Base-by-base conservation (phyloP, 345 rosid species). In the Erysimum cheiranthoides region DNA sequence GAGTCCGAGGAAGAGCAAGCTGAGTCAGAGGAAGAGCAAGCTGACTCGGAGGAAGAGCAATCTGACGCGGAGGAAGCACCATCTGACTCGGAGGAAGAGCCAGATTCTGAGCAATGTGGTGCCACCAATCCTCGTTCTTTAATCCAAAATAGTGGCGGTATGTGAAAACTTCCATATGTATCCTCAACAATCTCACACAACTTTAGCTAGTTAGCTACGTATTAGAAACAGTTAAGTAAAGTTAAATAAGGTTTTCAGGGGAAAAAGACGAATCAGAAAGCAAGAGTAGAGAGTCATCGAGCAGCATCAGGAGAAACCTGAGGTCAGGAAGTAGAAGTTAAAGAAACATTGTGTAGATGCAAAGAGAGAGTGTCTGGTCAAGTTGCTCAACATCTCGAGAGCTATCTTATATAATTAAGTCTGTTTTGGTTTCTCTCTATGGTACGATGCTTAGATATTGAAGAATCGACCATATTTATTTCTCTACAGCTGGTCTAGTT, bases 351-450 rank as follows among this genome's bases (percentile, higher is more conserved):
- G 27, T 30, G 7, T 45, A 68, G 62, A 49, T 16, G 38, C 46
- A 76, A 13, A 59, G n/a, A 58, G 28, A 40, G 38, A 13, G 35
- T 5, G 50, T 38, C 43, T 70, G 52, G 60, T 62, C 30, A 57
- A 65, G 11, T 61, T 68, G 73, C 74, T 68, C 70, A 68, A 40
- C 64, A 76, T 61, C 74, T 76, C 64, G 70, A 68, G 79, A 62
- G 71, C 70, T 43, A 39, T 16, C 50, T 61, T 47, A 27, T 47
- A 49, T 21, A 32, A 68, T 56, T 75, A 60, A 0, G 38, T 68
- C 2, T 60, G 10, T 66, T 57, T 57, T 16, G 28, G 8, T 13
- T 28, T 30, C 14, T 56, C 25, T 43, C 18, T 57, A 66, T 57
- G 25, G 25, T 21, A 21, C 25, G 66, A 59, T 30, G 35, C 18